Percentiles rank a stretch among this genome's conserved stretches.
Evolutionary conservation across 331 rosid species (phyloP).

Genomic region (Cydonia oblonga): DNA sequence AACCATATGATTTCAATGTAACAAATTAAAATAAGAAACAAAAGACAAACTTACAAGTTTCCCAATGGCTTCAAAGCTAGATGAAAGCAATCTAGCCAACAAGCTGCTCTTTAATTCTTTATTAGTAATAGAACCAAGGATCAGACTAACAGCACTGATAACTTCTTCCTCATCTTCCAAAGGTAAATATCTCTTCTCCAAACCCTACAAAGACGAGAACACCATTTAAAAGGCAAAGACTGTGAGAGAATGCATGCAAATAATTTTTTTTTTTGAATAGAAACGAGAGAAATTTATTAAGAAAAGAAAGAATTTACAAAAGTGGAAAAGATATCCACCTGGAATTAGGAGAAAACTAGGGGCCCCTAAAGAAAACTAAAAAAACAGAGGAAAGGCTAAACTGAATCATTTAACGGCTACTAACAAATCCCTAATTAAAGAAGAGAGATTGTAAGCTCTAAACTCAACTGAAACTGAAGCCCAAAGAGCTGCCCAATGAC

Average conservation of each 20-base stretch:
- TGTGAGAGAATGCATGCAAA: conserved; percentile 6
- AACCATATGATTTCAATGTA: neutral
- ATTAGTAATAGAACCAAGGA: conserved; percentile 74
- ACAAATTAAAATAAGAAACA: neutral
- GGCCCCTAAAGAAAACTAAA: too few relatives aligned
- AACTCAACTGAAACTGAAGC: too few relatives aligned
- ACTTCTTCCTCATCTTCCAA: conserved; percentile 96
- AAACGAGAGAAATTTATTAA: too few relatives aligned
- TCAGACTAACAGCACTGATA: conserved; percentile 67
- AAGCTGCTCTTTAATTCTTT: conserved; percentile 72
- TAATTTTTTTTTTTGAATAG: too few relatives aligned
- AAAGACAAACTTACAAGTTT: conserved; percentile 62
- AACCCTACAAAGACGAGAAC: conserved; percentile 33
- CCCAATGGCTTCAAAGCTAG: conserved; percentile 82
- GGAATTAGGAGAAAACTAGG: too few relatives aligned
- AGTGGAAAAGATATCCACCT: too few relatives aligned
- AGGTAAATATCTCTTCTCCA: conserved; percentile 77
- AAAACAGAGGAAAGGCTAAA: too few relatives aligned
- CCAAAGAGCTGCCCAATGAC: too few relatives aligned
- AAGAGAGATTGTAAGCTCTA: too few relatives aligned
- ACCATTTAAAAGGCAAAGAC: conserved; percentile 15
- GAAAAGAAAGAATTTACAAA: too few relatives aligned
- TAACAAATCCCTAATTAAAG: too few relatives aligned
- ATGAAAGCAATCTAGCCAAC: conserved; percentile 75
- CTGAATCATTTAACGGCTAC: too few relatives aligned